Base-by-base conservation (phyloP, 805 yeast species). In the Cyberlindnera xishuangbannaensis region DNA sequence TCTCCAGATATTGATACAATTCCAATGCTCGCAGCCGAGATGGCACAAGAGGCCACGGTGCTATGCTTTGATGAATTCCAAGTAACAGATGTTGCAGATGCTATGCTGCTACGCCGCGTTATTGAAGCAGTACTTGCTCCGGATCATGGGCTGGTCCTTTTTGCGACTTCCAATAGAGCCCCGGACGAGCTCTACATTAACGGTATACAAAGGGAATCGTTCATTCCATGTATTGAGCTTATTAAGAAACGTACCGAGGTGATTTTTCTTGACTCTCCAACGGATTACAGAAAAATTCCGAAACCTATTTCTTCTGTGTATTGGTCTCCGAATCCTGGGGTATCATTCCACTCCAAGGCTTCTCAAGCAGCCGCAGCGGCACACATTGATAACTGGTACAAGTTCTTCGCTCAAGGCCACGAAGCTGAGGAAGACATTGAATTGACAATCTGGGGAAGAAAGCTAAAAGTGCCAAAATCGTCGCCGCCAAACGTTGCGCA, bases 11-110 rank as follows among this genome's bases (percentile, higher is more conserved):
- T 82, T 33, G 97, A 88, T 50, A 80, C 88, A 3, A 79, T 88
- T 31, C 96, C 96, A 3, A 57, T 76, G 21, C 61, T 87, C 22
- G 96, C 97, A 0, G 77, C 79, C 40, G 95, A 85, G 49, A 74
- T 92, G 36, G 83, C 97, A 1, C 71, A 71, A 42, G 65, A 70
- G 31, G 70, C 92, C 4, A 80, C 90, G 1, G 76, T 92, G 1
- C 58, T 92, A 39, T 92, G 98, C 58, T 85, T 92, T 55, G 98
- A 92, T 61, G 98, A 92, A 61, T 90, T 92, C 54, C 97, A 92
- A 60, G 98, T 92, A 27, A 86, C 95, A 1, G 98, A 92, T 57
- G 97, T 92, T 19, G 98, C 97, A 0, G 98, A 92, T 59, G 98
- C 98, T 2, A 92, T 92, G 97, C 67, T 92, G 21, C 66, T 92